Percentiles rank a stretch among this genome's conserved stretches.
Conservation (phyloP, 192 early-diverging fungal genomes). For the Coemansia javaensis region DNA sequence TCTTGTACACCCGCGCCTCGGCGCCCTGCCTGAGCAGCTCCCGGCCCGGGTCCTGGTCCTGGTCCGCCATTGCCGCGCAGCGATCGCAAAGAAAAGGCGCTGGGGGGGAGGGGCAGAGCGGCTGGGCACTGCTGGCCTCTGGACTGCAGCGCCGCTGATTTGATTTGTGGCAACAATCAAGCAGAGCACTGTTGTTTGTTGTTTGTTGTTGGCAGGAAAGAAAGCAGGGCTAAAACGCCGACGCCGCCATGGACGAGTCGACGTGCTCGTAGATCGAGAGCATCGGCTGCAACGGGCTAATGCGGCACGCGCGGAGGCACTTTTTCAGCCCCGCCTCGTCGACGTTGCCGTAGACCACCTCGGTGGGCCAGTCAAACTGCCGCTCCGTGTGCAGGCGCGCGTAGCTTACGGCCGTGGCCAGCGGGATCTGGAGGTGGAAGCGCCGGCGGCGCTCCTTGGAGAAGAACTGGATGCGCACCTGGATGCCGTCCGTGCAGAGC, state of each 20-base stretch:
- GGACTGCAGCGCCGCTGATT: too few species aligned
- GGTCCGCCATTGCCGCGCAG: too few species aligned
- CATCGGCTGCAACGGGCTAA: conserved; percentile 16
- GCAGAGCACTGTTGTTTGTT: too few species aligned
- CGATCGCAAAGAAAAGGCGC: too few species aligned
- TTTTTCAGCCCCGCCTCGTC: conserved; percentile 9
- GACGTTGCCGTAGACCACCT: conserved; percentile 34
- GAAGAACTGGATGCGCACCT: conserved; percentile 43
- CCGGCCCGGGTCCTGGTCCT: conserved; percentile 6
- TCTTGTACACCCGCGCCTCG: conserved; percentile 78
- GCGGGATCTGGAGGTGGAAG: conserved; percentile 37
- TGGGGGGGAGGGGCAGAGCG: too few species aligned
- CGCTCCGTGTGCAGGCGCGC: conserved; percentile 18
- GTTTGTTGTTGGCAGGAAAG: too few species aligned
- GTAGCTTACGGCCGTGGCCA: conserved; percentile 24
- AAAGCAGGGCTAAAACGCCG: too few species aligned
- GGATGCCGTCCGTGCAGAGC: conserved; percentile 23
- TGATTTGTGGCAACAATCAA: too few species aligned
- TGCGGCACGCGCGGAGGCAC: conserved; percentile 21
- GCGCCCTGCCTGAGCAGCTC: conserved; percentile 81
- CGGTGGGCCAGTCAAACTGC: conserved; percentile 31
- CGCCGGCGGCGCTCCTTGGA: conserved; percentile 33
- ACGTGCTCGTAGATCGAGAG: conserved; percentile 47
- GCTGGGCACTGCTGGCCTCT: too few species aligned
- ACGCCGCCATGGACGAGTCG: conserved; percentile 23